Percentiles rank a stretch among this genome's conserved stretches.
Evolutionary conservation across 2,329 filamentous ascomycete species (phyloP).

Genomic region (Penicillium aurantiogriseum): DNA sequence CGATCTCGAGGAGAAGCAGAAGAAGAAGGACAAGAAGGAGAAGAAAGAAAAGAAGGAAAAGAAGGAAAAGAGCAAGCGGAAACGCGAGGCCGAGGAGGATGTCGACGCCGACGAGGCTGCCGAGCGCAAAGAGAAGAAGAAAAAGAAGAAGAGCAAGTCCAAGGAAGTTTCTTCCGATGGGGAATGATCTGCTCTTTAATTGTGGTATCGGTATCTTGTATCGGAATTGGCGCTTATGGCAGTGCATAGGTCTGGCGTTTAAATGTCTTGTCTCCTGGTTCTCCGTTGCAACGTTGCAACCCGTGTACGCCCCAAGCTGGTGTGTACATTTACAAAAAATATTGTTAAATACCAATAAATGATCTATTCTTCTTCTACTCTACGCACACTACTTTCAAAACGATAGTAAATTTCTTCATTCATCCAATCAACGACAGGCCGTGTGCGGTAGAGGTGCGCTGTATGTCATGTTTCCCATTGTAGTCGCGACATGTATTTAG

Average conservation of each 20-base stretch:
- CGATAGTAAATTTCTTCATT: not conserved
- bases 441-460: not conserved
- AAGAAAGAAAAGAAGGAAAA: conserved; percentile 47
- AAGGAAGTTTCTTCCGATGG: conserved; percentile 31
- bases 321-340: conserved; percentile 19
- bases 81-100: conserved; percentile 38
- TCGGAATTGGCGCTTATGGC: conserved; percentile 35
- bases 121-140: conserved; percentile 64
- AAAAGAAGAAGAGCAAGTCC: conserved; percentile 44
- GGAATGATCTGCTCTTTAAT: conserved; percentile 21
- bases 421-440: not conserved
- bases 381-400: not conserved
- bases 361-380: not conserved
- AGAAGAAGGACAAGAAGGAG: conserved; percentile 48
- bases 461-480: too few species aligned
- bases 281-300: conserved; percentile 16
- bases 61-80: conserved; percentile 47
- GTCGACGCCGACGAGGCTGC: conserved; percentile 31
- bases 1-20: conserved; percentile 56
- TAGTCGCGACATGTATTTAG: not conserved
- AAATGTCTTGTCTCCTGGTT: conserved; percentile 16
- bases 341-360: conserved; percentile 20
- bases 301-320: conserved; percentile 9
- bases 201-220: conserved; percentile 19
- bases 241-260: conserved; percentile 42